Evolutionary conservation across 1,284 basidiomycete species (phyloP).

Genomic region (Naganishia sp.): DNA sequence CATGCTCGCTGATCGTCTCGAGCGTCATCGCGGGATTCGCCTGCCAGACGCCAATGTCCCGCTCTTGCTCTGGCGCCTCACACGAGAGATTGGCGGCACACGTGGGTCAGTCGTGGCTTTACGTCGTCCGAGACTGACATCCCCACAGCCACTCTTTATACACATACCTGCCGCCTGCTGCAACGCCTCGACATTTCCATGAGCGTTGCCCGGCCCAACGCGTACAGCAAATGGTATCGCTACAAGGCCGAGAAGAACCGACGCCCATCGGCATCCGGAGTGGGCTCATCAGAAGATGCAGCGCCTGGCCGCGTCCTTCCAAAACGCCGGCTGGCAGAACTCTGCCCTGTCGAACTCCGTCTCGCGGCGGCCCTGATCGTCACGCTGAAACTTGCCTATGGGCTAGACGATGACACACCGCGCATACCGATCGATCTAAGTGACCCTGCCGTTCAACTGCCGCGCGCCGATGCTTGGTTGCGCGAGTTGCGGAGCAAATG

Average conservation of each 20-base stretch:
- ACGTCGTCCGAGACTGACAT: conserved; percentile 49
- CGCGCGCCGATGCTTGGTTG: conserved; percentile 61
- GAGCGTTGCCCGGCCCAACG: conserved; percentile 20
- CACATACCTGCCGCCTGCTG: conserved; percentile 40
- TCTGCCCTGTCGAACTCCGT: conserved; percentile 62
- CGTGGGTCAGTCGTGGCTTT: conserved; percentile 60
- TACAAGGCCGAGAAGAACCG: background rate
- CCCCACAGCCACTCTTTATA: conserved; percentile 61
- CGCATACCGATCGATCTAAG: conserved; percentile 30
- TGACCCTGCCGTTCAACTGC: conserved; percentile 65
- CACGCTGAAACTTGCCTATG: conserved; percentile 78
- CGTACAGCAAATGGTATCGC: background rate
- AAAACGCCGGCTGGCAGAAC: conserved; percentile 33
- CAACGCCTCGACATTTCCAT: conserved; percentile 43
- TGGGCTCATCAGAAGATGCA: conserved; percentile 49
- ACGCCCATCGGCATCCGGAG: no score
- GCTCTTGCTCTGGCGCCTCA: conserved; percentile 77
- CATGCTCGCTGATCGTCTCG: conserved; percentile 63
- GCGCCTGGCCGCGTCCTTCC: conserved; percentile 59
- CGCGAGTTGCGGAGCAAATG: conserved; percentile 54
- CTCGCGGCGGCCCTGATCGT: conserved; percentile 67
- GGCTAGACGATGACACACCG: conserved; percentile 63
- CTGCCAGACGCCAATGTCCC: conserved; percentile 77
- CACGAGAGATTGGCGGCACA: conserved; percentile 68
- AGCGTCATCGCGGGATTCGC: conserved; percentile 61